A percentile compares a stretch with the other conserved stretches of the same genome.
phyloP scores from a whole-genome alignment of 2,329 filamentous ascomycete species.

The Aspergillus flavus region DNA sequence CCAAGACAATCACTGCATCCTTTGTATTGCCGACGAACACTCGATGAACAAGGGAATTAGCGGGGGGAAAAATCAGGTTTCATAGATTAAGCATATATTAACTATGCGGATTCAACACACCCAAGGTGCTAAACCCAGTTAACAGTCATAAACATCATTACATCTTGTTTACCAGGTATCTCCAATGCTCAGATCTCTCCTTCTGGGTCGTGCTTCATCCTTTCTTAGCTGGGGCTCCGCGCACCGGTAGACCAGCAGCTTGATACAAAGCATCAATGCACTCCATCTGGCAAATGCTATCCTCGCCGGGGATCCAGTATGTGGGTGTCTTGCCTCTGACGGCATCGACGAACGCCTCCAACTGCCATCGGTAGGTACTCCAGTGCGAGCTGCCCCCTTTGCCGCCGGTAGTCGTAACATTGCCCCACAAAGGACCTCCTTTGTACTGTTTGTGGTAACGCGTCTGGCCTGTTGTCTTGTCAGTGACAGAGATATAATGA shows the following conservation, averaged over 20 bases:
- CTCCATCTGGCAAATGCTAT: background rate
- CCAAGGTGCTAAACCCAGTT: background rate
- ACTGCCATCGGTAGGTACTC: background rate
- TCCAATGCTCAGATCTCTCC: too few relatives aligned
- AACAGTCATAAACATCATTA: background rate
- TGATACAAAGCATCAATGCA: background rate
- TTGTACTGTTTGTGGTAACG: slow-evolving; percentile 28
- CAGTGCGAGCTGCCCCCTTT: background rate
- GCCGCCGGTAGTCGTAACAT: slow-evolving; percentile 24
- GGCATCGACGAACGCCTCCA: background rate
- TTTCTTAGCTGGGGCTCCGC: background rate
- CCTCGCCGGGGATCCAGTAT: background rate
- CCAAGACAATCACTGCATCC: too few relatives aligned
- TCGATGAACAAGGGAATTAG: too few relatives aligned
- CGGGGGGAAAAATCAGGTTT: too few relatives aligned
- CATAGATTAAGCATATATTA: too few relatives aligned
- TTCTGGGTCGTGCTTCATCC: background rate
- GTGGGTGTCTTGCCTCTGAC: background rate
- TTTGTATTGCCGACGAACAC: too few relatives aligned
- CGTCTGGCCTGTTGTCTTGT: slow-evolving; percentile 28
- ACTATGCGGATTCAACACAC: background rate
- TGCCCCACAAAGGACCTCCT: slow-evolving; percentile 35
- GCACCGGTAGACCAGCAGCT: background rate
- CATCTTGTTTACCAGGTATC: background rate
- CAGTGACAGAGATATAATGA: slow-evolving; percentile 29